Evolutionary conservation across 331 rosid genomes (phyloP).

Genomic region (Dryas integrifolia): DNA sequence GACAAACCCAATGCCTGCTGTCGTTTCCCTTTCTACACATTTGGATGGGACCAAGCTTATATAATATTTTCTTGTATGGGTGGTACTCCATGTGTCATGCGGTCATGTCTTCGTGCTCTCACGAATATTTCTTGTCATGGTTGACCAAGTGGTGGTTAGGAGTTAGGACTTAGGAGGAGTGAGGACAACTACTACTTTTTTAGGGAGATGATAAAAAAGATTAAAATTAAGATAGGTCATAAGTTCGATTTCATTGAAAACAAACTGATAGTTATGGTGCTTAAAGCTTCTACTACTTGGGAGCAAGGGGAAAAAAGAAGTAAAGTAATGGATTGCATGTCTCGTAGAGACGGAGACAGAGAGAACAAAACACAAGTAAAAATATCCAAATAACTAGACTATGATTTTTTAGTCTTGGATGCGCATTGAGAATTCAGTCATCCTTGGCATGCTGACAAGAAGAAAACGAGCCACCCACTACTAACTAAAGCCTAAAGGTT

Average conservation of each 20-base stretch:
- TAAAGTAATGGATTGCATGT: conserved; percentile 23
- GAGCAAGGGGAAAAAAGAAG: no score
- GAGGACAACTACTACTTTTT: conserved; percentile 15
- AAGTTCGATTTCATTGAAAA: no score
- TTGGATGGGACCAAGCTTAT: background rate
- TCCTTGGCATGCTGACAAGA: conserved; percentile 28
- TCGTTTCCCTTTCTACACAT: background rate
- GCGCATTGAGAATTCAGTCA: conserved; percentile 28
- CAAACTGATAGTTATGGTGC: no score
- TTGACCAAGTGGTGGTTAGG: conserved; percentile 24
- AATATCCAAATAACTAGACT: background rate
- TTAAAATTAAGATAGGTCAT: no score
- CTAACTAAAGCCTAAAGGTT: background rate
- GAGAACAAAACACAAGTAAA: background rate
- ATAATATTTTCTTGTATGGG: background rate
- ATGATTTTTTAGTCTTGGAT: conserved; percentile 21
- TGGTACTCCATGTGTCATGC: conserved; percentile 26
- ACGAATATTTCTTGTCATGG: conserved; percentile 24
- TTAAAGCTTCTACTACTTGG: background rate
- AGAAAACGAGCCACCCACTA: conserved; percentile 68
- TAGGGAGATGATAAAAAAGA: no score
- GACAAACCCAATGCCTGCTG: conserved; percentile 15
- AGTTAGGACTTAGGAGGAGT: conserved; percentile 11
- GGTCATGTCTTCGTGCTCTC: conserved; percentile 41
- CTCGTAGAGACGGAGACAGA: background rate